Percentiles rank a stretch among this genome's conserved stretches.
Evolutionary conservation across 2,329 filamentous ascomycete species (phyloP).

Genomic region (Ilyonectria mors-panacis): DNA sequence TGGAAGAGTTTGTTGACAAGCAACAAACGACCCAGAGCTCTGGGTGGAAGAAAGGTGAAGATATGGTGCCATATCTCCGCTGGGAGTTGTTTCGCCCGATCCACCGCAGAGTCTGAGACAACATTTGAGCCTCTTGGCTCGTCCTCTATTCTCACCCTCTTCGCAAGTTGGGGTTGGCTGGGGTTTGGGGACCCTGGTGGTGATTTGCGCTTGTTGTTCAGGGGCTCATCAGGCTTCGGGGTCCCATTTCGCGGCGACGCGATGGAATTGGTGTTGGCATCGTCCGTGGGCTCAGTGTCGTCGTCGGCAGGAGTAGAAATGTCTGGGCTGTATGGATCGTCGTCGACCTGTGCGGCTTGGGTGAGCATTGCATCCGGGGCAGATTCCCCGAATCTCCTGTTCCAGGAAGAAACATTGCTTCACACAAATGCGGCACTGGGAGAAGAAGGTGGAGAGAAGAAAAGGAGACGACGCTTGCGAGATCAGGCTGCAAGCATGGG

Average conservation of each 20-base stretch:
- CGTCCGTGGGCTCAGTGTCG: slow-evolving; percentile 32
- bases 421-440: slow-evolving; percentile 16
- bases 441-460: slow-evolving; percentile 9
- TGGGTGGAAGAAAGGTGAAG: slow-evolving; percentile 77
- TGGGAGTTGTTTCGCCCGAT: slow-evolving; percentile 60
- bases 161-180: slow-evolving; percentile 32
- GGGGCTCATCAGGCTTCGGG: slow-evolving; percentile 15
- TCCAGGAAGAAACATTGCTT: slow-evolving; percentile 34
- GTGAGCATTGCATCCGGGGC: slow-evolving; percentile 31
- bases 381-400: slow-evolving; percentile 17
- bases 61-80: slow-evolving; percentile 79
- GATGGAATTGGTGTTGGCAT: slow-evolving; percentile 32
- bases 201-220: slow-evolving; percentile 41
- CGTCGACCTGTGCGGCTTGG: slow-evolving; percentile 22
- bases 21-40: slow-evolving; percentile 75
- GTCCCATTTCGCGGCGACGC: slow-evolving; percentile 29
- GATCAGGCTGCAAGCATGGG: slow-evolving; percentile 32
- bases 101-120: slow-evolving; percentile 26
- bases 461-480: slow-evolving; percentile 21
- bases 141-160: slow-evolving; percentile 42
- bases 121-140: slow-evolving; percentile 25
- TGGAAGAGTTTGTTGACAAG: slow-evolving; percentile 78
- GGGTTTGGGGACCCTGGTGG: slow-evolving; percentile 22
- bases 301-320: slow-evolving; percentile 29
- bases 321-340: slow-evolving; percentile 23